These are phyloP conservation scores for Madurella mycetomatis DNA, from an alignment of 2,329 filamentous ascomycete genomes.

Conservation along the genomic window DNA sequence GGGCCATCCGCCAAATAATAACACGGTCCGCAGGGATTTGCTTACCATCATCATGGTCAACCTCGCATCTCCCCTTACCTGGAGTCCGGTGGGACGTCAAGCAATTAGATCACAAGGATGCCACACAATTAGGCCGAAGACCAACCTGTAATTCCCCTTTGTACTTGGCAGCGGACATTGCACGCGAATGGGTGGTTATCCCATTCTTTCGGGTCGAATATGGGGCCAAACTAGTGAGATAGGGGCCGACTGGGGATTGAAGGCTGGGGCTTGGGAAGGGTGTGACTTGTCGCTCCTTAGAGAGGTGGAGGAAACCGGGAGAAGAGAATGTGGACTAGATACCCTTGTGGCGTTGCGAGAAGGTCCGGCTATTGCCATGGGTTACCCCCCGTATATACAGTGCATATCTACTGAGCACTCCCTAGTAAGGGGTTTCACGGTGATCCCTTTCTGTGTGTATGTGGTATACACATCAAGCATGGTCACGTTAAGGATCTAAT, in stretches of 20 bases:
- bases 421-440: no score
- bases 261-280: no score
- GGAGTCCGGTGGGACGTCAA: background rate
- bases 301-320: background rate
- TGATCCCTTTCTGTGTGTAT: no score
- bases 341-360: slow-evolving; percentile 14
- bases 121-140: background rate
- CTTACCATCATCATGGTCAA: background rate
- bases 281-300: no score
- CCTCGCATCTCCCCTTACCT: background rate
- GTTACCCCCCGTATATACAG: no score
- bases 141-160: background rate
- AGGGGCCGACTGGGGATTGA: no score
- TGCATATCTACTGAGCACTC: no score
- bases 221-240: no score
- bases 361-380: background rate
- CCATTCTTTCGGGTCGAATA: background rate
- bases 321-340: slow-evolving; percentile 23
- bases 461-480: no score
- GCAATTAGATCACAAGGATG: background rate
- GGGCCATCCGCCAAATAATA: slow-evolving; percentile 24
- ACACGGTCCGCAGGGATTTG: background rate
- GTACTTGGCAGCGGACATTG: background rate
- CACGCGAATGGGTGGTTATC: background rate
- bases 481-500: no score